Conservation (phyloP, 495 filamentous ascomycete species). For the Aspergillus biplanus region DNA sequence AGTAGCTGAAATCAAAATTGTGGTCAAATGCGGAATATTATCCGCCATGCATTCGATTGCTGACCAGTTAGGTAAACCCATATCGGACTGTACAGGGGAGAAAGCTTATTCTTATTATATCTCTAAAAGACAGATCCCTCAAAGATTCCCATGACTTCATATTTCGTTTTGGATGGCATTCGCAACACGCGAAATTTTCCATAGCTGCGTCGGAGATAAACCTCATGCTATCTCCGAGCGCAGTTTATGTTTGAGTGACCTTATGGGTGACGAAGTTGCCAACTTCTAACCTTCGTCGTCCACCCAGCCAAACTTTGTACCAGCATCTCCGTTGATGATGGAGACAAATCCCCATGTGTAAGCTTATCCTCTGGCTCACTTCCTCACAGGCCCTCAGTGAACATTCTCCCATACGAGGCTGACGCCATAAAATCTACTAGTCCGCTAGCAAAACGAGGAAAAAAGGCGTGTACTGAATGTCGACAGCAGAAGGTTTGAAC, state of each 20-base stretch:
- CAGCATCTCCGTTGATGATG: not conserved
- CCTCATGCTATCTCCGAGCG: constrained; percentile 10
- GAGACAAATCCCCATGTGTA: not conserved
- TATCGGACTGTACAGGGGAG: too few relatives aligned
- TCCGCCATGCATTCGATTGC: too few relatives aligned
- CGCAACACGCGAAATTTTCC: not conserved
- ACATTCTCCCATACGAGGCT: not conserved
- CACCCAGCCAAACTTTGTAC: not conserved
- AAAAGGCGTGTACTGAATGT: constrained; percentile 51
- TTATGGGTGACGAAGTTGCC: constrained; percentile 22
- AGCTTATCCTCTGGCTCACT: not conserved
- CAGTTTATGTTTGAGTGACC: not conserved
- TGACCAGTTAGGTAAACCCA: too few relatives aligned
- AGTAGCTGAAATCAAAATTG: too few relatives aligned
- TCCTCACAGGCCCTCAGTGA: too few relatives aligned
- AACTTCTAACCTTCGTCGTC: not conserved
- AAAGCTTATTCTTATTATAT: too few relatives aligned
- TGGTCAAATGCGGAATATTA: too few relatives aligned
- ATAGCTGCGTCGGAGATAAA: constrained; percentile 6
- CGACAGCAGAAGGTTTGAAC: constrained; percentile 44
- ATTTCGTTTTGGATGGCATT: not conserved
- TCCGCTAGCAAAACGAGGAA: constrained; percentile 32
- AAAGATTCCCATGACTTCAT: not conserved
- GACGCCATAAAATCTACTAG: constrained; percentile 12
- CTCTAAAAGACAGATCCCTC: not conserved